Base-by-base conservation (phyloP, 352 stramenopile genomes). In the Phytopythium vexans region DNA sequence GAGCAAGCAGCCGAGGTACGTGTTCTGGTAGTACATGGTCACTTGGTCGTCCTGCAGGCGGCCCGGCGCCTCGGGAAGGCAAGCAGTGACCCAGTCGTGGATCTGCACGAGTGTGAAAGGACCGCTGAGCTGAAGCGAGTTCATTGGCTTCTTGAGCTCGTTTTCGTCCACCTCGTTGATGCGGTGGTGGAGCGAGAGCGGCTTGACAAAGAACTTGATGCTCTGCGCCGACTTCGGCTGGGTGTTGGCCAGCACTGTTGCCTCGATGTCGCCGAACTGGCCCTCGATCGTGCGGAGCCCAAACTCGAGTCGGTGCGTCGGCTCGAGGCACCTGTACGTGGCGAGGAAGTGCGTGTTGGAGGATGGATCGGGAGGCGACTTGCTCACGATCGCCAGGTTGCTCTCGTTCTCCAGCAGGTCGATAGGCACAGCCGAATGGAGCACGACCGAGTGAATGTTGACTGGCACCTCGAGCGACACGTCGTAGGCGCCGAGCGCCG, bases 71-170 rank as follows among this genome's bases (percentile, higher is more conserved):
- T 92, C 82, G 0, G 84, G 82, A 4, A 94, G 67, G 52, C 84
- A 94, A 46, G 88, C 63, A 1, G 71, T 70, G 16, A 95, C 74
- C 86, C 84, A 95, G 43, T 94, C 86, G 68, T 95, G 86, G 32
- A 92, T 89, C 57, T 94, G 84, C 10, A 92, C 58, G 16, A 94
- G 66, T 21, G 84, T 88, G 56, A 95, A 94, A 12, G 70, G 61
- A 3, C 86, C 82, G 31, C 66, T 89, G 21, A 93, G 64, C 37
- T 90, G 76, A 34, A 93, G 60, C 21, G 68, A 72, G 49, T 86
- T 93, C 47, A 71, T 86, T 3, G 73, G 65, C 15, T 60, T 70
- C 46, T 81, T 70, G 34, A 89, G 52, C 34, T 85, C 75, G 8
- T 41, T 61, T 37, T 86, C 76, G 46, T 86, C 66, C 8, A 77